Conservation (phyloP, 495 filamentous ascomycete species). For the Entonaema liquescens region DNA sequence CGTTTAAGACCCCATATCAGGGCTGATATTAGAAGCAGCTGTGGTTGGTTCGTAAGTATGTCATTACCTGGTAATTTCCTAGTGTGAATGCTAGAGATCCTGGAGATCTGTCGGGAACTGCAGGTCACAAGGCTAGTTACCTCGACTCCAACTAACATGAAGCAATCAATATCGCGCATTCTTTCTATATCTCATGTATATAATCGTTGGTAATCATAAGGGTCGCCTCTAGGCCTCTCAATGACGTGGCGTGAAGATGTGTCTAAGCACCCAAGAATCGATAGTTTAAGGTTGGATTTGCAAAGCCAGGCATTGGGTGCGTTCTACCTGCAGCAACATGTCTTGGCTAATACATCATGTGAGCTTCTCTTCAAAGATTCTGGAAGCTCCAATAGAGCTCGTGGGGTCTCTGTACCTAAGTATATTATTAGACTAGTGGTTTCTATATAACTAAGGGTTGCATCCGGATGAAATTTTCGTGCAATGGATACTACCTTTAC, state of each 20-base stretch:
- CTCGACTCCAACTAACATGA: not conserved
- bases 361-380: conserved; percentile 17
- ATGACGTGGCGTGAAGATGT: conserved; percentile 6
- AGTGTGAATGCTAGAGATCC: not conserved
- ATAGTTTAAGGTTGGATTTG: not conserved
- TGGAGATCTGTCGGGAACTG: conserved; percentile 4
- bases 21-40: not conserved
- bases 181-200: not conserved
- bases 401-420: not conserved
- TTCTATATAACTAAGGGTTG: conserved; percentile 23
- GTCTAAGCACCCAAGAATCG: not conserved
- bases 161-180: not conserved
- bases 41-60: conserved; percentile 1
- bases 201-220: not conserved
- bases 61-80: conserved; percentile 8
- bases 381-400: conserved; percentile 4
- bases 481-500: conserved; percentile 10
- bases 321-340: conserved; percentile 7
- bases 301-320: not conserved
- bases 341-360: conserved; percentile 20
- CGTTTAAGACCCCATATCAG: not conserved
- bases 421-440: not conserved
- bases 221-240: not conserved
- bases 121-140: conserved; percentile 6
- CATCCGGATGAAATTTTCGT: conserved; percentile 20